Evolutionary conservation across 441 rosid species (phyloP).

Genomic region (Erodium chrysanthum): DNA sequence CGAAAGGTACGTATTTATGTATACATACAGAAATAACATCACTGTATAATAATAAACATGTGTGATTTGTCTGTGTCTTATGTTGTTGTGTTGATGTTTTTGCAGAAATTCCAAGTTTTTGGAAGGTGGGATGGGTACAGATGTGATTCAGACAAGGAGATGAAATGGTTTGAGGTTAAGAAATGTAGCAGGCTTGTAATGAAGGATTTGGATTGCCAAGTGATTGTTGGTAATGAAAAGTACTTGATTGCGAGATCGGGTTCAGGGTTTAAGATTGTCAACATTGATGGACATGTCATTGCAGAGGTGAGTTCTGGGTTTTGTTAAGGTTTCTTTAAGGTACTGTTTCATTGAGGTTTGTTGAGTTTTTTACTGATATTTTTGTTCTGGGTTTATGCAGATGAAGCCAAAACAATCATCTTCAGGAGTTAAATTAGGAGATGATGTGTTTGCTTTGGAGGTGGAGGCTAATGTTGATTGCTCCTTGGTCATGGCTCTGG

Average conservation of each 20-base stretch:
- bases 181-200: conserved; percentile 6
- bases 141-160: conserved; percentile 19
- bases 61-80: too few relatives aligned
- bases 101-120: conserved; percentile 38
- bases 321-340: too few relatives aligned
- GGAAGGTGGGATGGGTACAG: conserved; percentile 57
- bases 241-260: conserved; percentile 27
- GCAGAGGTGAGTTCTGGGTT: conserved; percentile 43
- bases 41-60: too few relatives aligned
- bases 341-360: too few relatives aligned
- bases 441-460: conserved; percentile 53
- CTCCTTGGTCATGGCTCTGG: conserved; percentile 47
- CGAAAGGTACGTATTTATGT: conserved; percentile 28
- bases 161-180: conserved; percentile 32
- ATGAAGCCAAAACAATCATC: conserved; percentile 54
- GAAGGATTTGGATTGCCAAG: conserved; percentile 29
- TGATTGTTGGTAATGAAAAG: conserved; percentile 25
- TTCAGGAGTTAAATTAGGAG: conserved; percentile 46
- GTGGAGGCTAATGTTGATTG: conserved; percentile 50
- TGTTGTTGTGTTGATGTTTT: background rate
- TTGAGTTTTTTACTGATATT: too few relatives aligned
- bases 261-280: conserved; percentile 35
- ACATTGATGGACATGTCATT: conserved; percentile 31
- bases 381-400: conserved; percentile 23
- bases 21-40: too few relatives aligned